A percentile compares a stretch with the other conserved stretches of the same genome.
Evolutionary conservation across 805 yeast genomes (phyloP).

Genomic region (Myxozyma melibiosi): DNA sequence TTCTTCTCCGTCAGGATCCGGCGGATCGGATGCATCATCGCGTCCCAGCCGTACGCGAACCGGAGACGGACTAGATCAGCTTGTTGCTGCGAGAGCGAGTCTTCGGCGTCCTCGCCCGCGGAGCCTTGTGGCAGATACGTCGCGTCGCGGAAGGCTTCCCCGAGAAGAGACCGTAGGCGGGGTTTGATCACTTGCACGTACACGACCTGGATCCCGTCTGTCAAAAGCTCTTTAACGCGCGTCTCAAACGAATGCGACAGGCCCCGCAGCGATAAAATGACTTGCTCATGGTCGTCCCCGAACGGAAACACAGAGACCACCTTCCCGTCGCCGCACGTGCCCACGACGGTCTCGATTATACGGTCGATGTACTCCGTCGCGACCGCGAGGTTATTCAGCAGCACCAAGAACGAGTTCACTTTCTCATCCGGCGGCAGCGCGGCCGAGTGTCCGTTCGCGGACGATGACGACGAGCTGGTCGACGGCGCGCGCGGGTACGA

Average conservation of each 20-base stretch:
- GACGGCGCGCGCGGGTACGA: slow-evolving; percentile 43
- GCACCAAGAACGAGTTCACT: slow-evolving; percentile 54
- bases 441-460: not conserved
- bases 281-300: slow-evolving; percentile 34
- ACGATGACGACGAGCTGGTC: not conserved
- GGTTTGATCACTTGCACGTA: slow-evolving; percentile 46
- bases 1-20: slow-evolving; percentile 58
- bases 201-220: slow-evolving; percentile 49
- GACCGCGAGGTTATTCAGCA: slow-evolving; percentile 71
- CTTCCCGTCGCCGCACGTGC: slow-evolving; percentile 32
- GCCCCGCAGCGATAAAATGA: slow-evolving; percentile 30
- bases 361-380: slow-evolving; percentile 61
- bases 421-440: slow-evolving; percentile 30
- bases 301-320: slow-evolving; percentile 36
- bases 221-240: slow-evolving; percentile 46
- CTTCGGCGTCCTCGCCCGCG: slow-evolving; percentile 31
- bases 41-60: slow-evolving; percentile 67
- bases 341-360: slow-evolving; percentile 48
- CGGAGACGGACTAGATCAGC: slow-evolving; percentile 34
- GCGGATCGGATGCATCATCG: slow-evolving; percentile 64
- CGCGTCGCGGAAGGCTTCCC: slow-evolving; percentile 46
- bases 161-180: slow-evolving; percentile 44
- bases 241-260: slow-evolving; percentile 40
- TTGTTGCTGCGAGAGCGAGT: slow-evolving; percentile 26
- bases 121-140: slow-evolving; percentile 42